These are phyloP conservation scores for Pythium phragmiticola DNA, from an alignment of 352 stramenopile genomes.

Conservation along the genomic window DNA sequence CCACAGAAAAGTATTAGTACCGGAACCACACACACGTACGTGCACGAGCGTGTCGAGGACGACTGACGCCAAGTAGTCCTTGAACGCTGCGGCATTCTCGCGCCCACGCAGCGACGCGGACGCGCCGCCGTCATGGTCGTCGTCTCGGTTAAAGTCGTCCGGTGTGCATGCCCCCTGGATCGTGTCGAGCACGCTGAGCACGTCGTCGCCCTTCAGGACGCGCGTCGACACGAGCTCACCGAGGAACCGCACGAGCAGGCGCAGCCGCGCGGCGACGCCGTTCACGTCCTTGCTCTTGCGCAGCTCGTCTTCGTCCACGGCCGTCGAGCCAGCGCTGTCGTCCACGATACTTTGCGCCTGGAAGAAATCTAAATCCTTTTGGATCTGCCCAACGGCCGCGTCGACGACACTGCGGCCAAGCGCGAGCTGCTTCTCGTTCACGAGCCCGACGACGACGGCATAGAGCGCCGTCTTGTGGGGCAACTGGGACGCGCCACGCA, in stretches of 20 bases:
- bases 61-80: slow-evolving; percentile 72
- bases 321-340: slow-evolving; percentile 5
- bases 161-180: slow-evolving; percentile 64
- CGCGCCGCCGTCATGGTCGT: slow-evolving; percentile 29
- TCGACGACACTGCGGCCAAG: slow-evolving; percentile 62
- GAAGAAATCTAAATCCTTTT: slow-evolving; percentile 66
- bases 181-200: slow-evolving; percentile 58
- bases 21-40: slow-evolving; percentile 12
- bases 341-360: slow-evolving; percentile 21
- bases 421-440: slow-evolving; percentile 54
- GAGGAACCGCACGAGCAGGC: slow-evolving; percentile 65
- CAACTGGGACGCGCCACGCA: slow-evolving; percentile 51
- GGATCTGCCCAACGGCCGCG: slow-evolving; percentile 33
- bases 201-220: slow-evolving; percentile 60
- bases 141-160: slow-evolving; percentile 54
- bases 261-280: slow-evolving; percentile 45
- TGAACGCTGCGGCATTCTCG: slow-evolving; percentile 64
- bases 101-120: slow-evolving; percentile 28
- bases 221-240: slow-evolving; percentile 52
- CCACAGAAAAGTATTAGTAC: background rate
- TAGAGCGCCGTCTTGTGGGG: slow-evolving; percentile 75
- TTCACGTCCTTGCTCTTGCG: slow-evolving; percentile 27
- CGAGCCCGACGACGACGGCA: slow-evolving; percentile 60
- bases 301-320: slow-evolving; percentile 36
- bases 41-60: slow-evolving; percentile 74